A percentile compares a stretch with the other conserved stretches of the same genome.
These are phyloP conservation scores for Cercospora beticola DNA, from an alignment of 2,329 filamentous ascomycete species.

Conservation along the genomic window DNA sequence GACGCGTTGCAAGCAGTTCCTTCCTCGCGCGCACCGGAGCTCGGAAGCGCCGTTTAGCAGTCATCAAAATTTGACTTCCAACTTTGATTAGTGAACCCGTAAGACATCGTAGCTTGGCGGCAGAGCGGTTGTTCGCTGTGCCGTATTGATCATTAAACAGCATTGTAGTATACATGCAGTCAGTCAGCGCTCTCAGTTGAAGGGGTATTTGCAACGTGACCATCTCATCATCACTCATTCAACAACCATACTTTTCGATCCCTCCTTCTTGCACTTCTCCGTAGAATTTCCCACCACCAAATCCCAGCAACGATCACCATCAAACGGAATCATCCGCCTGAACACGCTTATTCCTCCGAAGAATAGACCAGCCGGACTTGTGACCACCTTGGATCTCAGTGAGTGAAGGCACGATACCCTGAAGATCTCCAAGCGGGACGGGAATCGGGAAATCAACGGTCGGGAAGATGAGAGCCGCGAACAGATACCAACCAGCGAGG, in stretches of 20 bases:
- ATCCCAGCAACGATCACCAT: not conserved
- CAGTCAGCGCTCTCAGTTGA: not conserved
- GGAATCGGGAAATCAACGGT: conserved; percentile 26
- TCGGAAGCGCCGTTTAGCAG: not conserved
- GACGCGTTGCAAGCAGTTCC: not conserved
- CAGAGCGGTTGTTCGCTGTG: not conserved
- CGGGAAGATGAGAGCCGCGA: conserved; percentile 23
- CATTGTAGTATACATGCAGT: not conserved
- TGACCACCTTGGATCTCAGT: conserved; percentile 13
- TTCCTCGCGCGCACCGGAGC: not conserved
- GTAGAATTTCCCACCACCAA: not conserved
- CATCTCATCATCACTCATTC: not conserved
- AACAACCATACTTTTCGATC: not conserved
- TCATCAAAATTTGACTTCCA: not conserved
- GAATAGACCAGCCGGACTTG: conserved; percentile 10
- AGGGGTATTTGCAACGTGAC: not conserved
- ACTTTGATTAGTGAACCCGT: not conserved
- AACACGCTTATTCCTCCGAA: conserved; percentile 10
- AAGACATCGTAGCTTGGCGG: not conserved
- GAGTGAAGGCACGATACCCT: conserved; percentile 20
- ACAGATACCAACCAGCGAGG: conserved; percentile 26
- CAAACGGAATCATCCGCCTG: conserved; percentile 14
- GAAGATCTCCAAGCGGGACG: conserved; percentile 24
- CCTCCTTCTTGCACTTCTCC: not conserved
- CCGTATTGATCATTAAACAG: not conserved